Evolutionary conservation across 139 green algal genomes (phyloP).

Genomic region (Trebouxia sp.): DNA sequence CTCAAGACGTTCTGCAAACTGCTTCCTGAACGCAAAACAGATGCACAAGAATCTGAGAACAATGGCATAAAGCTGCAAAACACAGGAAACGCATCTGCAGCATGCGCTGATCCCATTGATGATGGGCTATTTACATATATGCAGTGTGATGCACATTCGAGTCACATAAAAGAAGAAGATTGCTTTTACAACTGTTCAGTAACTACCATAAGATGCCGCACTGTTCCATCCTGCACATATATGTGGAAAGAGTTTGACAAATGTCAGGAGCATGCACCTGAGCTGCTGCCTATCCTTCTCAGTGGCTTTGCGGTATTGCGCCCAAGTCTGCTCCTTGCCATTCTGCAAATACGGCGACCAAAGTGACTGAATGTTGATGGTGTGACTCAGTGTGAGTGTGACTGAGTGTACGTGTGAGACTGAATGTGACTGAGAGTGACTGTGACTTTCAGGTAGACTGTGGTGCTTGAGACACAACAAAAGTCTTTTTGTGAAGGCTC

Average conservation of each 20-base stretch:
- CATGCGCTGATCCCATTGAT: neutral
- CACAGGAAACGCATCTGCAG: neutral
- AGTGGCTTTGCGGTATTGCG: slow-evolving; percentile 25
- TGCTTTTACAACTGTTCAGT: too few relatives aligned
- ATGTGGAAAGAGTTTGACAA: too few relatives aligned
- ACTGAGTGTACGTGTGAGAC: neutral
- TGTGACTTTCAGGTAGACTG: neutral
- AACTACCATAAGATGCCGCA: too few relatives aligned
- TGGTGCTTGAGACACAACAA: neutral
- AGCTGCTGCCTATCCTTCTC: slow-evolving; percentile 26
- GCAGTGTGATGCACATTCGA: neutral
- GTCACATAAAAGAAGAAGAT: too few relatives aligned
- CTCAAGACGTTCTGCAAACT: slow-evolving; percentile 33
- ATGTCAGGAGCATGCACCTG: too few relatives aligned
- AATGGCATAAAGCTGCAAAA: too few relatives aligned
- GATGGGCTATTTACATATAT: neutral
- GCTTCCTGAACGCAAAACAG: slow-evolving; percentile 28
- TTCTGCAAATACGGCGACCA: slow-evolving; percentile 20
- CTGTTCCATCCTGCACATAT: too few relatives aligned
- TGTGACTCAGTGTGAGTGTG: too few relatives aligned
- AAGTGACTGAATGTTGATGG: too few relatives aligned
- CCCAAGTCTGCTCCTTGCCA: slow-evolving; percentile 16
- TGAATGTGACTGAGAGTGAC: neutral
- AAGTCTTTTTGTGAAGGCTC: neutral
- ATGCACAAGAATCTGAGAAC: too few relatives aligned